Base-by-base conservation (phyloP, 73 alveolate species). In the Tetrahymena thermophila region DNA sequence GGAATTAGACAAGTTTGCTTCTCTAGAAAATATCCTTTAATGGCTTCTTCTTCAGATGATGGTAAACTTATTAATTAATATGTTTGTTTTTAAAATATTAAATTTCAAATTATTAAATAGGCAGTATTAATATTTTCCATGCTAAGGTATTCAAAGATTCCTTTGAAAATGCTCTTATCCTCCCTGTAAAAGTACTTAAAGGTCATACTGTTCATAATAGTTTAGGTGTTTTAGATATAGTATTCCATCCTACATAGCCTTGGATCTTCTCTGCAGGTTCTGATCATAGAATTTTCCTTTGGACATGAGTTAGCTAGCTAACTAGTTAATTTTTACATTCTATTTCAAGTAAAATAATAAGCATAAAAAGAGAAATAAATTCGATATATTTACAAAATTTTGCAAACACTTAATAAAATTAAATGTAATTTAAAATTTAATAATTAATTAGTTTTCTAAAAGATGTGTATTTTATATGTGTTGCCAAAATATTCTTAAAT, bases 41-140 rank as follows among this genome's bases (percentile, higher is more conserved):
- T 95, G 93, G 97, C 95, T 10, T 95, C 97, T 6, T 50, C 95
- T 28, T 85, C 97, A 31, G 97, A 95, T 95, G 97, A 95, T 95
- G 97, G 97, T 95, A 95, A 31, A 35, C 6, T 35, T 6, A 43
- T 95, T 21, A n/a, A 42, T 89, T 56, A 19, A 71, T 71, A 3
- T 71, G 23, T 50, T 50, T 14, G 83, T 6, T 71, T 71, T 25
- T 71, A 1, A n/a, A 28, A 25, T n/a, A 19, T 17, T 71, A 4
- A n/a, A 23, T 71, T 71, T 71, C 4, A 71, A 71, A 71, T 56
- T 7, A 25, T 7, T 71, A 19, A 71, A 71, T 38, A 95, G 97
- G 97, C 28, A 85, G 95, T 31, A 89, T 95, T 23, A 95, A 95
- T 34, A 89, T 95, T 14, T 95, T 95, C 95, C 97, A 95, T 95